Conservation (phyloP, 768 basidiomycete species). For the Lactarius psammicola region DNA sequence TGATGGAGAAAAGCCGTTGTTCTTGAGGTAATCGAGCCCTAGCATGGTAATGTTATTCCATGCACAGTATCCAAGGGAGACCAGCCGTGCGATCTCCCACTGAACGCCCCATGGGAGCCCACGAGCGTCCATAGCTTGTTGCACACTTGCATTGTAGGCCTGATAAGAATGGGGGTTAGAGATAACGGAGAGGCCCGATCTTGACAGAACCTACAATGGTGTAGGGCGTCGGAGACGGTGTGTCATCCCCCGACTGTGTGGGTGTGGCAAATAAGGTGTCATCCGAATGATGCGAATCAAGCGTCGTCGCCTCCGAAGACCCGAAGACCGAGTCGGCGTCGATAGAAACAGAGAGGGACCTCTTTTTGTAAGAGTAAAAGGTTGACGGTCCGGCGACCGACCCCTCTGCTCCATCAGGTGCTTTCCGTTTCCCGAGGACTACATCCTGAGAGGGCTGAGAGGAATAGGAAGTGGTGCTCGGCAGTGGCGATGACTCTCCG, state of each 20-base stretch:
- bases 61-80: slow-evolving; percentile 35
- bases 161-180: neutral
- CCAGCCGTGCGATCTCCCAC: slow-evolving; percentile 51
- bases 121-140: slow-evolving; percentile 21
- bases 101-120: slow-evolving; percentile 42
- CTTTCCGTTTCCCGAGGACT: slow-evolving; percentile 19
- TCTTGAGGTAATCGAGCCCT: slow-evolving; percentile 33
- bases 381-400: neutral
- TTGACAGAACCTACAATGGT: slow-evolving; percentile 13
- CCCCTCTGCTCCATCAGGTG: neutral
- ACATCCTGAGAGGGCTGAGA: neutral
- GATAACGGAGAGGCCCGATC: neutral
- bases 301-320: neutral
- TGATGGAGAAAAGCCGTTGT: slow-evolving; percentile 1
- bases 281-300: neutral
- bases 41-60: slow-evolving; percentile 37
- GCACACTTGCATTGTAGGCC: slow-evolving; percentile 17
- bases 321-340: neutral
- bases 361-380: slow-evolving; percentile 8
- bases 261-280: neutral
- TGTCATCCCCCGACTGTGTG: neutral
- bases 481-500: neutral
- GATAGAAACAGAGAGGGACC: neutral
- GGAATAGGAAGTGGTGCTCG: neutral
- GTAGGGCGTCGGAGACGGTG: neutral